Conservation (phyloP, 2,329 filamentous ascomycete species). For the Leptosphaerulina australis region DNA sequence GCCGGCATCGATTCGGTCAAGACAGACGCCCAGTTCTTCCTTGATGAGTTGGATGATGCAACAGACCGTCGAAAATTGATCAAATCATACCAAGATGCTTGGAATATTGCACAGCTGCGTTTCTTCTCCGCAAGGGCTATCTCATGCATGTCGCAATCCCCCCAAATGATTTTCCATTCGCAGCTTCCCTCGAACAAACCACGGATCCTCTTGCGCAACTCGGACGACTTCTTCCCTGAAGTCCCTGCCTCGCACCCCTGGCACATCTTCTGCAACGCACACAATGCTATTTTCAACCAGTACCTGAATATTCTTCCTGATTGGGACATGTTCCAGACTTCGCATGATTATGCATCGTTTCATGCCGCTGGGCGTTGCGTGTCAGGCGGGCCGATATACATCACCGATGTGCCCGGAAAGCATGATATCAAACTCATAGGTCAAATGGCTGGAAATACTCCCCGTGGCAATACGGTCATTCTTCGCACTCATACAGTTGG, state of each 20-base stretch:
- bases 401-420: slow-evolving; percentile 85
- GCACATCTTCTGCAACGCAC: slow-evolving; percentile 94
- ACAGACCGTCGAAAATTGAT: slow-evolving; percentile 73
- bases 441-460: slow-evolving; percentile 79
- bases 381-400: slow-evolving; percentile 89
- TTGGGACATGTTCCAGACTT: slow-evolving; percentile 77
- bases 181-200: slow-evolving; percentile 79
- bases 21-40: slow-evolving; percentile 88
- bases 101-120: slow-evolving; percentile 76
- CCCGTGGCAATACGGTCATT: slow-evolving; percentile 75
- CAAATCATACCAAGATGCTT: slow-evolving; percentile 80
- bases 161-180: slow-evolving; percentile 83
- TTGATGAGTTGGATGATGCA: slow-evolving; percentile 75
- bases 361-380: slow-evolving; percentile 91
- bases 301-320: slow-evolving; percentile 88
- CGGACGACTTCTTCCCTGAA: slow-evolving; percentile 89
- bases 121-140: slow-evolving; percentile 81
- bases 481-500: slow-evolving; percentile 78
- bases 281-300: slow-evolving; percentile 82
- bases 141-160: slow-evolving; percentile 93
- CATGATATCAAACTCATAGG: slow-evolving; percentile 77
- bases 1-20: slow-evolving; percentile 87
- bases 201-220: slow-evolving; percentile 78
- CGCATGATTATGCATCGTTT: slow-evolving; percentile 74
- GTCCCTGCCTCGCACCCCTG: slow-evolving; percentile 82